Conservation (phyloP, 1,284 basidiomycete genomes). For the Trichosporon sp. region DNA sequence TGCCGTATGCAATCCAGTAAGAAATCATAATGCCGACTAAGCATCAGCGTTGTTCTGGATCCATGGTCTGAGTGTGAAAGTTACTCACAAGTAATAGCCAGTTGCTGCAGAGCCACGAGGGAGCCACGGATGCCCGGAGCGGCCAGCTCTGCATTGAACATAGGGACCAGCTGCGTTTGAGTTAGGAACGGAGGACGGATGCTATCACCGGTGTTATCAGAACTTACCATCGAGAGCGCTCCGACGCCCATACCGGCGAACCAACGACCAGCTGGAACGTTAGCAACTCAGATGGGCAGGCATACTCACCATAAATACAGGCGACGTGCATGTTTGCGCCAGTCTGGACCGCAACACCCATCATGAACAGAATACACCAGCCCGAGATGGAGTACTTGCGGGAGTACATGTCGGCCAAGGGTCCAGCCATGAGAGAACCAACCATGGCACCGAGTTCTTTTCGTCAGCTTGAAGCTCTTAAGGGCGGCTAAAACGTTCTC, state of each 20-base stretch:
- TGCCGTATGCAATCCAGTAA: conserved; percentile 63
- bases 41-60: too few relatives aligned
- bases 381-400: conserved; percentile 42
- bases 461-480: not conserved
- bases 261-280: conserved; percentile 31
- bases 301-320: conserved; percentile 37
- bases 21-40: conserved; percentile 28
- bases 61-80: not conserved
- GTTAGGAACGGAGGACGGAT: not conserved
- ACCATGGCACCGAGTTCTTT: conserved; percentile 39
- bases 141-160: conserved; percentile 69
- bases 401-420: conserved; percentile 37
- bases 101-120: conserved; percentile 72
- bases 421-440: conserved; percentile 42
- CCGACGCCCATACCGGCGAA: conserved; percentile 46
- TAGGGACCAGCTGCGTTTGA: conserved; percentile 31
- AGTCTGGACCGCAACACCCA: conserved; percentile 40
- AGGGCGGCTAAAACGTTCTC: too few relatives aligned
- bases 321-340: conserved; percentile 31
- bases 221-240: conserved; percentile 36
- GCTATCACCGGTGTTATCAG: not conserved
- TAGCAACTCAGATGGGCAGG: not conserved
- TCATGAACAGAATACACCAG: conserved; percentile 45
- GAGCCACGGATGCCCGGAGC: conserved; percentile 77
- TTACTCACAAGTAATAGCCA: conserved; percentile 69